Evolutionary conservation across 2,329 filamentous ascomycete genomes (phyloP).

Genomic region (Pestalotiopsis sp.): DNA sequence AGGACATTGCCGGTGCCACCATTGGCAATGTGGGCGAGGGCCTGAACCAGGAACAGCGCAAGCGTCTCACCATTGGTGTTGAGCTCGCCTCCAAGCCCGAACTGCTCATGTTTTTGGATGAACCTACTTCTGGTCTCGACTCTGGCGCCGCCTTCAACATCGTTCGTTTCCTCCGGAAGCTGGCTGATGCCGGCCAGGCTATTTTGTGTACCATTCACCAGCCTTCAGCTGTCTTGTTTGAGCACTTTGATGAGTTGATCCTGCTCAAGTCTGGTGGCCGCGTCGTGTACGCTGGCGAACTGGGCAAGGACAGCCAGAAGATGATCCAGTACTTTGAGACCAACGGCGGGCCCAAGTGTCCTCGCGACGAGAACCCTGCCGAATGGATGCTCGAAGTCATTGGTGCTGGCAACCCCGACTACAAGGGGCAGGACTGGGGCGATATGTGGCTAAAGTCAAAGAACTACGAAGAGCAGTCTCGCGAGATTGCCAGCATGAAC

Average conservation of each 20-base stretch:
- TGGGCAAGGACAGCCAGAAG: conserved; percentile 50
- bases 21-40: conserved; percentile 59
- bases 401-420: conserved; percentile 63
- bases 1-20: conserved; percentile 66
- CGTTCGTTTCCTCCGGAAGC: conserved; percentile 61
- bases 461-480: conserved; percentile 46
- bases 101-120: conserved; percentile 67
- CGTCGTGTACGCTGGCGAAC: conserved; percentile 56
- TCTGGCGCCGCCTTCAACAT: conserved; percentile 64
- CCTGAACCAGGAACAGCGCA: conserved; percentile 62
- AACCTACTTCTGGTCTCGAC: conserved; percentile 62
- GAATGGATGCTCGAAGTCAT: conserved; percentile 61
- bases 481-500: conserved; percentile 58
- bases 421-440: conserved; percentile 64
- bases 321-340: conserved; percentile 56
- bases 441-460: conserved; percentile 61
- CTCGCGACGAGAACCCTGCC: conserved; percentile 52
- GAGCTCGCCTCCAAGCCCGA: conserved; percentile 61
- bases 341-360: conserved; percentile 51
- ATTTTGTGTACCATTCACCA: conserved; percentile 66
- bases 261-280: conserved; percentile 57
- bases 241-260: conserved; percentile 59
- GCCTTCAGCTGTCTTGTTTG: conserved; percentile 58
- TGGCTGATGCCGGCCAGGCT: conserved; percentile 62
- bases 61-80: conserved; percentile 59